Percentiles rank a stretch among this genome's conserved stretches.
These are phyloP conservation scores for Debaryomyces singareniensis DNA, from an alignment of 1,139 yeast genomes.

Conservation along the genomic window DNA sequence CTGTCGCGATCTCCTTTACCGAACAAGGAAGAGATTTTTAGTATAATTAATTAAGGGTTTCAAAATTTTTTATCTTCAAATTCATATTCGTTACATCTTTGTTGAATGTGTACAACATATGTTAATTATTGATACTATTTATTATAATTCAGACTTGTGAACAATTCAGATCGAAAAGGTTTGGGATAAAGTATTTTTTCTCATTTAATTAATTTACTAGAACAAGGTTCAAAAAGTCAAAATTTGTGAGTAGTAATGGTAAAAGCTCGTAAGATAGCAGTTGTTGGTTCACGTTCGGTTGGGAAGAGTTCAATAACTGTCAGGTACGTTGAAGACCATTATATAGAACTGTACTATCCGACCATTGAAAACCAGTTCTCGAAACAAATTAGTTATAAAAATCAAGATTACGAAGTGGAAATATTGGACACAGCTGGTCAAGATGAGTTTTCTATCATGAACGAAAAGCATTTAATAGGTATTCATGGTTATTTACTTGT, in stretches of 20 bases:
- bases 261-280: slow-evolving; percentile 72
- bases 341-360: slow-evolving; percentile 86
- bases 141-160: too few relatives aligned
- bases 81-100: too few relatives aligned
- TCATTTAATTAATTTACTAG: too few relatives aligned
- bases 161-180: too few relatives aligned
- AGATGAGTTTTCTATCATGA: slow-evolving; percentile 82
- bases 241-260: slow-evolving; percentile 19
- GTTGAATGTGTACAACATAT: too few relatives aligned
- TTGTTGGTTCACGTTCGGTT: slow-evolving; percentile 85
- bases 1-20: too few relatives aligned
- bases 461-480: slow-evolving; percentile 77
- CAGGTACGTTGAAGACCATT: slow-evolving; percentile 82
- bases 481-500: slow-evolving; percentile 81
- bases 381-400: slow-evolving; percentile 63
- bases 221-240: too few relatives aligned
- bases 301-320: slow-evolving; percentile 87
- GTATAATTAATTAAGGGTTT: too few relatives aligned
- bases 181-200: too few relatives aligned
- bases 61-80: too few relatives aligned
- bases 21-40: too few relatives aligned
- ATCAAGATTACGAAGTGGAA: slow-evolving; percentile 76
- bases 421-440: slow-evolving; percentile 94
- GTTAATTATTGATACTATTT: too few relatives aligned
- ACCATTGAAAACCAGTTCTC: slow-evolving; percentile 88